Evolutionary conservation across 2,329 filamentous ascomycete species (phyloP).

Genomic region (Fusarium guadeloupense): DNA sequence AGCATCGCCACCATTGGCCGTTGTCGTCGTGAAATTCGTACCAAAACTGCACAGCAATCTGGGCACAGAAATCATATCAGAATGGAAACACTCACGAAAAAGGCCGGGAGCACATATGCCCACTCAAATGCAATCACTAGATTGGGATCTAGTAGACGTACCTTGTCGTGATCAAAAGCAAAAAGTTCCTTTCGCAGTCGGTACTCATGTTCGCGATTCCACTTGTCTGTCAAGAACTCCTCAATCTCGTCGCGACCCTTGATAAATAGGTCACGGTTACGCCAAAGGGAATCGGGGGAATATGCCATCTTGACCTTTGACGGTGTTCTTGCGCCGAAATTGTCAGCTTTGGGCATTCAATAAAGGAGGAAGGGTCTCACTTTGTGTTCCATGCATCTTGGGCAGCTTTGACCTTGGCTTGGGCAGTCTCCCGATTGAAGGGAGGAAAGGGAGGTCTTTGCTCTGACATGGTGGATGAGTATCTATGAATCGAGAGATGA

Average conservation of each 20-base stretch:
- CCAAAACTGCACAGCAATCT: constrained; percentile 91
- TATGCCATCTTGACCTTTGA: constrained; percentile 74
- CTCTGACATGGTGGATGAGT: constrained; percentile 15
- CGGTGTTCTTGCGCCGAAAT: constrained; percentile 63
- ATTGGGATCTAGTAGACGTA: constrained; percentile 24
- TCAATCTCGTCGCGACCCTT: constrained; percentile 73
- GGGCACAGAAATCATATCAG: not conserved
- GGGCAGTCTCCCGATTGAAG: constrained; percentile 77
- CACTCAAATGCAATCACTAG: not conserved
- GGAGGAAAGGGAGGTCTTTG: constrained; percentile 67
- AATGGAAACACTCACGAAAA: rapidly evolving
- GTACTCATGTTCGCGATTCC: constrained; percentile 76
- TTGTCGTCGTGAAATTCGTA: constrained; percentile 78
- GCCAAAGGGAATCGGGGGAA: constrained; percentile 80
- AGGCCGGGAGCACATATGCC: not conserved
- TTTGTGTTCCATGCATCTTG: constrained; percentile 85
- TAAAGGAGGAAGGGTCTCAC: constrained; percentile 52
- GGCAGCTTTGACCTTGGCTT: constrained; percentile 81
- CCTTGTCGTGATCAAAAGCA: constrained; percentile 74
- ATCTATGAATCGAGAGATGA: not conserved
- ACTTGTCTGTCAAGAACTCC: constrained; percentile 76
- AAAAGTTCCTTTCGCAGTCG: constrained; percentile 85
- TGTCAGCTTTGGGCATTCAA: not conserved
- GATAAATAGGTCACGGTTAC: constrained; percentile 78
- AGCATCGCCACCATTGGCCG: constrained; percentile 87